These are phyloP conservation scores for Hygrophila difformis DNA, from an alignment of 257 asterid species.

Conservation along the genomic window DNA sequence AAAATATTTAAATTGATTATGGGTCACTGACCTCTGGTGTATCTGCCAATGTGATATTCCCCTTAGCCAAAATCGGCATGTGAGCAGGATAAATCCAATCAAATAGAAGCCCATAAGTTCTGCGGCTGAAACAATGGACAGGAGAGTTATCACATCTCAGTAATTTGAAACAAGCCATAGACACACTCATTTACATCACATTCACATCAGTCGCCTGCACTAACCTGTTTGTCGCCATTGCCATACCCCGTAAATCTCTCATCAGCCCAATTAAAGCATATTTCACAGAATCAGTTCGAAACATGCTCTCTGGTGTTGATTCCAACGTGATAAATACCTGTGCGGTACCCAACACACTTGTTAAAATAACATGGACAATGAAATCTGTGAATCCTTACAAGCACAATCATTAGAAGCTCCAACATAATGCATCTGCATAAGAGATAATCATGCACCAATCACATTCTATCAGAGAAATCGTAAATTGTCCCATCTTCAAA, in stretches of 20 bases:
- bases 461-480: neutral
- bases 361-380: conserved; percentile 10
- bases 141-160: conserved; percentile 18
- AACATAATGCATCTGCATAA: conserved; percentile 4
- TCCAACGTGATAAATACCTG: conserved; percentile 73
- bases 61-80: conserved; percentile 77
- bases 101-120: conserved; percentile 82
- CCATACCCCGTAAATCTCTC: conserved; percentile 96
- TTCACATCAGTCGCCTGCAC: conserved; percentile 16
- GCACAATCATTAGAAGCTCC: conserved; percentile 5
- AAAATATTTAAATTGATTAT: no score
- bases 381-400: conserved; percentile 2
- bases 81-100: conserved; percentile 98
- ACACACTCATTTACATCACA: conserved; percentile 3
- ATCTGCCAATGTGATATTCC: conserved; percentile 93
- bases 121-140: conserved; percentile 50
- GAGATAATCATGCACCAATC: neutral
- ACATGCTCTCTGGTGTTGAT: conserved; percentile 73
- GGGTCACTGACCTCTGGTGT: conserved; percentile 70
- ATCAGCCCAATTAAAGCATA: conserved; percentile 86
- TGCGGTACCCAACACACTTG: conserved; percentile 17
- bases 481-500: conserved; percentile 2
- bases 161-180: neutral
- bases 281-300: conserved; percentile 78
- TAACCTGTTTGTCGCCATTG: conserved; percentile 93